A percentile compares a stretch with the other conserved stretches of the same genome.
Evolutionary conservation across 1,139 yeast genomes (phyloP).

Genomic region (Geotrichum phurueaensis): DNA sequence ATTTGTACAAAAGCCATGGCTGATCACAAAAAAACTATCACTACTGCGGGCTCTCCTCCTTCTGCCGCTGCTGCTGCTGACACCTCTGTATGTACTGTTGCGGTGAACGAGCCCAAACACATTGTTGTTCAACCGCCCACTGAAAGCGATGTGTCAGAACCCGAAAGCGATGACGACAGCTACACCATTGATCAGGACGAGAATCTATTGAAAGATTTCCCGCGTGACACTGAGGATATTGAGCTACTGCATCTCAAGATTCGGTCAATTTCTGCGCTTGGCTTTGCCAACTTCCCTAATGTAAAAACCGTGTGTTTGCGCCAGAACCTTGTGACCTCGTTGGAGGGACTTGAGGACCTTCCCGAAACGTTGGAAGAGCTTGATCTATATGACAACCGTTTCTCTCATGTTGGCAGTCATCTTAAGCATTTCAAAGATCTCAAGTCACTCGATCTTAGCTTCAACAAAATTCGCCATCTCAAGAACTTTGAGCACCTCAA

Average conservation of each 20-base stretch:
- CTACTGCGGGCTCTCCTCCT: neutral
- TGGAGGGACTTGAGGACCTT: constrained; percentile 62
- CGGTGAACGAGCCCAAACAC: neutral
- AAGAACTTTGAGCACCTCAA: constrained; percentile 65
- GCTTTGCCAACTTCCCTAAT: constrained; percentile 37
- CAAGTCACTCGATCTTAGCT: constrained; percentile 70
- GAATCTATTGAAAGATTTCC: constrained; percentile 46
- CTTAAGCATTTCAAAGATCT: constrained; percentile 56
- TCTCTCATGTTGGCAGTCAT: constrained; percentile 64
- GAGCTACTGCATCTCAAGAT: constrained; percentile 80
- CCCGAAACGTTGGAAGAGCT: constrained; percentile 62
- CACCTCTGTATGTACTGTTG: neutral
- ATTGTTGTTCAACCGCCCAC: constrained; percentile 1
- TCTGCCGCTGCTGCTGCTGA: neutral
- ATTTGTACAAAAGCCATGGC: neutral
- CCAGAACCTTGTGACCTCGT: constrained; percentile 72
- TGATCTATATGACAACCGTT: constrained; percentile 87
- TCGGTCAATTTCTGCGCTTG: constrained; percentile 57
- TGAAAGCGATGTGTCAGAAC: constrained; percentile 14
- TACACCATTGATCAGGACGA: constrained; percentile 17
- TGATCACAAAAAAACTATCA: neutral
- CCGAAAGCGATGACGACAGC: constrained; percentile 13
- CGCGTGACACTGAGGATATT: constrained; percentile 57
- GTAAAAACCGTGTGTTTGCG: constrained; percentile 53
- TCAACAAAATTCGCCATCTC: constrained; percentile 83